Percentiles rank a stretch among this genome's conserved stretches.
These are phyloP conservation scores for Neurospora sp. DNA, from an alignment of 495 filamentous ascomycete species.

Conservation along the genomic window DNA sequence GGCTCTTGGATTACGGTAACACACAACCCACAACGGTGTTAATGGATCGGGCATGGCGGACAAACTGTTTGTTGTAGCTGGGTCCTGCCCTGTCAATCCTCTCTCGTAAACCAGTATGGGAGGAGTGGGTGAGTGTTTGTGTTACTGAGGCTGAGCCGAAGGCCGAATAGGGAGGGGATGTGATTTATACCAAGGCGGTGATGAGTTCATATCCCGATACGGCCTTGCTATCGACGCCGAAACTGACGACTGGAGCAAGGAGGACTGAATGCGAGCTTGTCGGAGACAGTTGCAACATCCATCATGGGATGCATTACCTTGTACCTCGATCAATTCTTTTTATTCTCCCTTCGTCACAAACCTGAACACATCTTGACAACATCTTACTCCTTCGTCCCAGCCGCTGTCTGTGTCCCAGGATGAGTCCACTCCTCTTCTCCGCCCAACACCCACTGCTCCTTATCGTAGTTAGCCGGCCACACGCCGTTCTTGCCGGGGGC, in stretches of 20 bases:
- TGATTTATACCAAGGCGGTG: not conserved
- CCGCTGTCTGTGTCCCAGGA: not conserved
- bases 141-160: not conserved
- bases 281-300: not conserved
- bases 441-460: constrained; percentile 27
- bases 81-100: not conserved
- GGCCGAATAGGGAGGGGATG: not conserved
- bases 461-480: constrained; percentile 41
- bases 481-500: constrained; percentile 47
- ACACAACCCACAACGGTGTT: not conserved
- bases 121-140: not conserved
- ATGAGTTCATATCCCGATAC: not conserved
- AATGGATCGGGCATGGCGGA: not conserved
- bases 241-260: not conserved
- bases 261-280: not conserved
- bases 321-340: not conserved
- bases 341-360: not conserved
- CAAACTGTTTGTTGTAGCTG: not conserved
- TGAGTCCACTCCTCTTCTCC: constrained; percentile 13
- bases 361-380: not conserved
- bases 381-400: not conserved
- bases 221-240: not conserved
- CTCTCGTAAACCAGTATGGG: not conserved
- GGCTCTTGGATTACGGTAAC: not conserved
- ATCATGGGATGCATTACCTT: not conserved